Evolutionary conservation across 2,329 filamentous ascomycete genomes (phyloP).

Genomic region (Aspergillus candidus): DNA sequence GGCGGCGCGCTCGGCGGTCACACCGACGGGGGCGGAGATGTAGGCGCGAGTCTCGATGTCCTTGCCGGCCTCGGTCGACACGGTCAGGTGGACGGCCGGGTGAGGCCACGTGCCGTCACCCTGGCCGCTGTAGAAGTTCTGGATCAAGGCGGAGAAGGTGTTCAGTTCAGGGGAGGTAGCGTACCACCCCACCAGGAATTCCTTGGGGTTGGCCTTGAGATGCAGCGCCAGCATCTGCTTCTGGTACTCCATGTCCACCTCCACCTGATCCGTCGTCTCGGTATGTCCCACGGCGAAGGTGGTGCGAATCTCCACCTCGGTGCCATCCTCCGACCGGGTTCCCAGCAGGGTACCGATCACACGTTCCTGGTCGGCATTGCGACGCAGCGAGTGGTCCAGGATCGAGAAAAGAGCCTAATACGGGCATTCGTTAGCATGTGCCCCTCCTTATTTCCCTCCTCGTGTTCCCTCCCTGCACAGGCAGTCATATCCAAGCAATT

Average conservation of each 20-base stretch:
- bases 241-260: conserved; percentile 99
- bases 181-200: conserved; percentile 96
- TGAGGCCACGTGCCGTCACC: conserved; percentile 96
- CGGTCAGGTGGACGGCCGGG: conserved; percentile 94
- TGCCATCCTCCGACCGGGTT: conserved; percentile 89
- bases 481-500: background rate
- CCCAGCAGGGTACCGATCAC: conserved; percentile 96
- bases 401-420: conserved; percentile 58
- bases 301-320: conserved; percentile 90
- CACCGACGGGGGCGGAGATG: conserved; percentile 90
- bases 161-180: conserved; percentile 95
- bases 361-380: conserved; percentile 85
- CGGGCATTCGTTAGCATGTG: conserved; percentile 11
- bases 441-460: too few species aligned
- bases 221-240: conserved; percentile 98
- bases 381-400: conserved; percentile 85
- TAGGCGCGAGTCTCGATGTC: conserved; percentile 89
- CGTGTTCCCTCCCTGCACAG: too few species aligned
- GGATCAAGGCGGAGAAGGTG: conserved; percentile 95
- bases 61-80: conserved; percentile 80
- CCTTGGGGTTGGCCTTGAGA: conserved; percentile 87
- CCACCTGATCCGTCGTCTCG: conserved; percentile 96
- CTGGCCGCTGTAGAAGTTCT: conserved; percentile 98
- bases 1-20: conserved; percentile 87
- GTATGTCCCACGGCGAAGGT: conserved; percentile 98